Base-by-base conservation (phyloP, 2,329 filamentous ascomycete genomes). In the Paracorniculantispora psalliotae region DNA sequence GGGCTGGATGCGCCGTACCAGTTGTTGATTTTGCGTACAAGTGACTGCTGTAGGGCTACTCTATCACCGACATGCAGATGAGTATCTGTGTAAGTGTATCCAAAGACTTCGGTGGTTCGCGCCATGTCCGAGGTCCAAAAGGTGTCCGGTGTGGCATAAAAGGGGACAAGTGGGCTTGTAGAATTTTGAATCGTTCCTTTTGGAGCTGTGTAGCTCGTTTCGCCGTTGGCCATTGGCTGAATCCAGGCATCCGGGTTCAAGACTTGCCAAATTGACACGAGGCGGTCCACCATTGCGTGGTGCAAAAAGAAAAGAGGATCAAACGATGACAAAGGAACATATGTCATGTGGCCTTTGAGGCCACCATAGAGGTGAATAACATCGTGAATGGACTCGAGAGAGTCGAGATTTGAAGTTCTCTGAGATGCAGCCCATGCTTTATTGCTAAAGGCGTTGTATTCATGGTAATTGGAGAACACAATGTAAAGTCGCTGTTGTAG, bases 291-390 rank as follows among this genome's bases (percentile, higher is more conserved):
- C 71, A 89, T 92, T 62, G 79, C 76, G 66, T 93, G 90, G 66
- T 93, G 89, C 9, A 93, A 73, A 73, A 88, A 90, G 72, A 93
- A 92, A 13, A 90, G 75, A 0, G 90, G 90, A 67, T 96, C 91
- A 68, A 91, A 96, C 0, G 88, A 83, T 1, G 90, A 89, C 65
- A 88, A 88, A 19, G 85, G 83, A 33, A 86, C 84, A 70, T 83
- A 88, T 44, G 81, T 83, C 83, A 89, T 88, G 65, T 91, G 88
- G 1, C 88, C 87, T 37, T 79, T 79, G 60, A 73, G 77, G 33
- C 82, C 89, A 3, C 81, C 77, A 51, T 81, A 77, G 33, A 80
- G 80, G 63, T 89, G 86, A 41, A 89, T 77, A 12, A 79, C 78
- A 67, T 88, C 85, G 64, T 89, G 86, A 4, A 89, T 71, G 1